Evolutionary conservation across 2,329 filamentous ascomycete species (phyloP).

Genomic region (Ophiocordyceps robertsii): DNA sequence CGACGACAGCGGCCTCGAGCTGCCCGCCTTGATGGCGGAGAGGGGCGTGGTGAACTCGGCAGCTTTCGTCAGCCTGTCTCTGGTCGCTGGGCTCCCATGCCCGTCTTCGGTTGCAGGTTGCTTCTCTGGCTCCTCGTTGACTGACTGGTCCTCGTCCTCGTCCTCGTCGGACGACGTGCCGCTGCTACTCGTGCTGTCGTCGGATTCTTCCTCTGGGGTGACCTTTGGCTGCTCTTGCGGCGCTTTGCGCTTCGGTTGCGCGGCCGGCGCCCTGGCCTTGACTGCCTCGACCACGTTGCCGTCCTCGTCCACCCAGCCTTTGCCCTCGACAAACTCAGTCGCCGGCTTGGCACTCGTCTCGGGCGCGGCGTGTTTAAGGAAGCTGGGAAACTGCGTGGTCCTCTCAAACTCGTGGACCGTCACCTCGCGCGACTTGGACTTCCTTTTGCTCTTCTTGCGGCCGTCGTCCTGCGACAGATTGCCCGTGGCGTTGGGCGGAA

Average conservation of each 20-base stretch:
- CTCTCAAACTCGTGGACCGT: constrained; percentile 84
- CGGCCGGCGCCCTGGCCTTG: constrained; percentile 19
- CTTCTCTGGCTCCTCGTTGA: constrained; percentile 2
- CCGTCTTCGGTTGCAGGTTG: constrained; percentile 6
- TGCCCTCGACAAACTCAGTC: constrained; percentile 62
- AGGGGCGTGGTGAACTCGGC: constrained; percentile 8
- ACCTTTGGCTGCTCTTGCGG: constrained; percentile 7
- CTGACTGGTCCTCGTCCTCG: constrained; percentile 9
- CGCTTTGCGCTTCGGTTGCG: constrained; percentile 9
- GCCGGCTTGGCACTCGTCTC: constrained; percentile 21
- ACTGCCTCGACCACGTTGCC: constrained; percentile 60
- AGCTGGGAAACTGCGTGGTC: constrained; percentile 69
- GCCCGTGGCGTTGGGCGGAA: constrained; percentile 38
- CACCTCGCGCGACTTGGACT: constrained; percentile 35
- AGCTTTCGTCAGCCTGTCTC: constrained; percentile 5
- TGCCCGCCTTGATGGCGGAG: constrained; percentile 15
- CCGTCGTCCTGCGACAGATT: constrained; percentile 26
- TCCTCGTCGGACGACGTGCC: constrained; percentile 20
- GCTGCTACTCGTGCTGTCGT: constrained; percentile 26
- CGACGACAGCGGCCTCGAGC: constrained; percentile 33
- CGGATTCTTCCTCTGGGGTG: constrained; percentile 8
- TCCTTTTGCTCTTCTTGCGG: constrained; percentile 40
- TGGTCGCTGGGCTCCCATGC: not conserved
- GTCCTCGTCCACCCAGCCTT: constrained; percentile 75
- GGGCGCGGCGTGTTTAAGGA: constrained; percentile 45